These are phyloP conservation scores for Penicillium sp. DNA, from an alignment of 2,329 filamentous ascomycete genomes.

Conservation along the genomic window DNA sequence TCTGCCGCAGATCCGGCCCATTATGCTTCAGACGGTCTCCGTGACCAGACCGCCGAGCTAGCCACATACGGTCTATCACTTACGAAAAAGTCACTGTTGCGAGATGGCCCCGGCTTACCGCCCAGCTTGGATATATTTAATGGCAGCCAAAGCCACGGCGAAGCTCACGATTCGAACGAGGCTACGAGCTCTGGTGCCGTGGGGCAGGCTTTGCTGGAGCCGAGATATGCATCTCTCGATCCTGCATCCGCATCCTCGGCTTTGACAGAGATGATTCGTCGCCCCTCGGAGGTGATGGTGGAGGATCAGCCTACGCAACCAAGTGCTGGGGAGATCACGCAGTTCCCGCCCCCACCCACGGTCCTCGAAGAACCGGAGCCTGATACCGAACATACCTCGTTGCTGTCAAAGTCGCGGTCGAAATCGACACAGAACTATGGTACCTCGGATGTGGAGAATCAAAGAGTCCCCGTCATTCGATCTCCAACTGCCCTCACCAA, in stretches of 20 bases:
- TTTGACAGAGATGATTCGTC: slow-evolving; percentile 54
- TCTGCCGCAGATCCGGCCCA: slow-evolving; percentile 67
- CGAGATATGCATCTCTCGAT: slow-evolving; percentile 13
- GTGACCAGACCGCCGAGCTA: slow-evolving; percentile 83
- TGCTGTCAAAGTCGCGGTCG: slow-evolving; percentile 34
- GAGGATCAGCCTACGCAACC: slow-evolving; percentile 18
- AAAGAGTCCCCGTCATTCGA: slow-evolving; percentile 16
- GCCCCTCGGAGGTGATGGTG: slow-evolving; percentile 34
- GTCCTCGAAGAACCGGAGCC: slow-evolving; percentile 27
- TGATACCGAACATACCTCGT: slow-evolving; percentile 39
- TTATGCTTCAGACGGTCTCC: slow-evolving; percentile 73
- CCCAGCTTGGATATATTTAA: slow-evolving; percentile 34
- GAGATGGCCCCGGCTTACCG: slow-evolving; percentile 30
- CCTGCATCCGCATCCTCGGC: slow-evolving; percentile 45
- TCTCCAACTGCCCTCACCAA: slow-evolving; percentile 15
- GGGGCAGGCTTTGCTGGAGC: slow-evolving; percentile 16
- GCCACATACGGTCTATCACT: slow-evolving; percentile 74
- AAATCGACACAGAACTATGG: slow-evolving; percentile 35
- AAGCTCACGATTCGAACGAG: slow-evolving; percentile 15
- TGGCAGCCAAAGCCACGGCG: slow-evolving; percentile 15
- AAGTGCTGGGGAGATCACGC: slow-evolving; percentile 17
- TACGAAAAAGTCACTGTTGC: slow-evolving; percentile 28
- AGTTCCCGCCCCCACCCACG: slow-evolving; percentile 15
- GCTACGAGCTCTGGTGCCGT: slow-evolving; percentile 15
- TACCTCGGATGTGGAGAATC: slow-evolving; percentile 33